Evolutionary conservation across 345 rosid species (phyloP).

Genomic region (Populus tremula): DNA sequence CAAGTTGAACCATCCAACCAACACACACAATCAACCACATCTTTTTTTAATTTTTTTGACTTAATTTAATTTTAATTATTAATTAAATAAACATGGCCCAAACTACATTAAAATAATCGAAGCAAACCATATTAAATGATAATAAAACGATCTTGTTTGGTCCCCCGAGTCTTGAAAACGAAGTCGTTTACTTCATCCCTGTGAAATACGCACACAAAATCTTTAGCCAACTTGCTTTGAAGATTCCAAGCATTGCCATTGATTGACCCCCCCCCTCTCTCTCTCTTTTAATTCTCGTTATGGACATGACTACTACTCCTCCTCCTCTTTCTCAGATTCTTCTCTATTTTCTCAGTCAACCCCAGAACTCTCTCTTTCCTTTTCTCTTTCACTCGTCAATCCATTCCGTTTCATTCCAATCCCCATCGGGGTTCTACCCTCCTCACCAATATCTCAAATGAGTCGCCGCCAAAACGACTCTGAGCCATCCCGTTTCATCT

Average conservation of each 20-base stretch:
- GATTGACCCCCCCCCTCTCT: not conserved
- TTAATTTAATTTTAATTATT: no score
- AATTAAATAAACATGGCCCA: no score
- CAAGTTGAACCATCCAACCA: no score
- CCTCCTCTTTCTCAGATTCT: not conserved
- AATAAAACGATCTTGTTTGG: not conserved
- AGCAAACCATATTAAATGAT: not conserved
- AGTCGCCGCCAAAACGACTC: slow-evolving; percentile 60
- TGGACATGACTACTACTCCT: not conserved
- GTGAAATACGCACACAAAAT: not conserved
- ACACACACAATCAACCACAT: no score
- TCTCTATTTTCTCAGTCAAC: slow-evolving; percentile 12
- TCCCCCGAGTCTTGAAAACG: not conserved
- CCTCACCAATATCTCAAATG: slow-evolving; percentile 37
- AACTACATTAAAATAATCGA: not conserved
- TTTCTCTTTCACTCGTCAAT: not conserved
- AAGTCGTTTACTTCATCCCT: not conserved
- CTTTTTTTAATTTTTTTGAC: no score
- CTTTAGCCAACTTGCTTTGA: not conserved
- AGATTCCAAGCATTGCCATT: not conserved
- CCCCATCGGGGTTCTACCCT: slow-evolving; percentile 8
- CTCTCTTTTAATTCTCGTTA: not conserved
- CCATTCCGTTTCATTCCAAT: not conserved
- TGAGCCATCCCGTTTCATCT: slow-evolving; percentile 55
- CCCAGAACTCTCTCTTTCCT: not conserved